Percentiles rank a stretch among this genome's conserved stretches.
phyloP scores from a whole-genome alignment of 345 rosid genomes.

The Populus tremula region DNA sequence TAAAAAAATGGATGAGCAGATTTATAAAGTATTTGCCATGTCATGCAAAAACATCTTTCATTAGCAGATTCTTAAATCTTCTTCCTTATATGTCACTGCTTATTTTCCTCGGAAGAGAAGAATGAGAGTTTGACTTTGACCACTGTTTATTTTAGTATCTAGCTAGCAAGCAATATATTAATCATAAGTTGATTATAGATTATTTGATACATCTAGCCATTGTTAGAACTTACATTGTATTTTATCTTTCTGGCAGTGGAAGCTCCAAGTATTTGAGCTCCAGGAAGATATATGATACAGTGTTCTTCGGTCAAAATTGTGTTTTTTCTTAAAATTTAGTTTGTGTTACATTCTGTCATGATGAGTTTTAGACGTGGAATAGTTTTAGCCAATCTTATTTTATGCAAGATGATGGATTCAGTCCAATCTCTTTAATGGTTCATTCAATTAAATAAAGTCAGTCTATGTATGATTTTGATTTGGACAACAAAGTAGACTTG shows the following conservation, averaged over 20 bases:
- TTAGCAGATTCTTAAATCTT: background rate
- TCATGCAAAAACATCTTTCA: background rate
- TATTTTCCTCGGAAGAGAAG: background rate
- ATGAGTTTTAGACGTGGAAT: too few species aligned
- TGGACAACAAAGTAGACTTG: fast-evolving
- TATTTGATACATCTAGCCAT: constrained; percentile 1
- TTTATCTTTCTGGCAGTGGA: constrained; percentile 58
- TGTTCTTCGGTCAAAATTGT: too few species aligned
- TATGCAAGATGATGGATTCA: fast-evolving
- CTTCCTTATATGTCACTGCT: background rate
- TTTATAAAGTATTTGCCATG: background rate
- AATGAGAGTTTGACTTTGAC: background rate
- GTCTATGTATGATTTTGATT: too few species aligned
- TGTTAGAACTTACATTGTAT: background rate
- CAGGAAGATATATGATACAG: constrained; percentile 46
- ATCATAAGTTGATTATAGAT: background rate
- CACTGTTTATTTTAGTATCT: background rate
- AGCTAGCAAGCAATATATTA: background rate
- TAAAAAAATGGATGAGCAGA: background rate
- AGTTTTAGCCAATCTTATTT: fast-evolving
- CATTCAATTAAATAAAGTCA: fast-evolving
- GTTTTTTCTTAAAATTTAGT: too few species aligned
- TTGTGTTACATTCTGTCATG: fast-evolving
- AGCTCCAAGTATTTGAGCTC: constrained; percentile 88
- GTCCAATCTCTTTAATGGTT: too few species aligned